Evolutionary conservation across 176 grass and related monocot species (phyloP), one percentile per base, ranked within the genome.

Genomic region (Paspalum vaginatum): DNA sequence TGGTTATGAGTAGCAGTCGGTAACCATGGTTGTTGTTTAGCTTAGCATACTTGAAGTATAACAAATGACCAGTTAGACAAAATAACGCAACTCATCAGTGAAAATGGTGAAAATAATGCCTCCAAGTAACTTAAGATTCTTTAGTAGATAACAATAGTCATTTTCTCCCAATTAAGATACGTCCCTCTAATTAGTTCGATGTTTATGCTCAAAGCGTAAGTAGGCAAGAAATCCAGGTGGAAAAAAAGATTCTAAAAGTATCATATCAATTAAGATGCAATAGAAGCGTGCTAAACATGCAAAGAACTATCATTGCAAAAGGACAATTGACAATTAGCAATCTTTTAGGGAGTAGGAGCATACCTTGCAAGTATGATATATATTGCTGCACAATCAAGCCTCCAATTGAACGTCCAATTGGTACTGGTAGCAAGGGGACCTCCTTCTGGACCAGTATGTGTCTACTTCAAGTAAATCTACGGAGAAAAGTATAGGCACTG

Each of bases 311-410:
- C 22, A 32, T 8, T 5, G 25, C 32, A 32, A 32, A 32, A 32
- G 32, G 57, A 45, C 43, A 49, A 67, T 18, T 78, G 52, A 66
- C 41, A 12, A 20, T 32, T 32, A 82, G 26, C 5, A 45, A 77
- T 84, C 18, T 70, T 63, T 75, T 24, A 57, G 62, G 66, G 8
- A 83, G 25, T 61, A 58, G 62, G 5, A 81, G 25, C 64, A 64
- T 63, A 88, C 86, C 84, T 74, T 69, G 74, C 81, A 86, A 79
- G 22, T 84, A 85, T 80, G 94, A 94, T 51, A 90, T 85, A 87
- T 94, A 97, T 24, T 32, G 32, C 32, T 32, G 32, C 32, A 32
- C 32, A 32, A 32, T 32, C 32, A 32, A 32, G 32, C 32, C 32
- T 32, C 32, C 32, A 32, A 32, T 32, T 32, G 32, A 32, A 32